Evolutionary conservation across 106 monocot genomes (phyloP), one percentile per base, ranked within the genome.

Genomic region (Phalaenopsis aphrodite): DNA sequence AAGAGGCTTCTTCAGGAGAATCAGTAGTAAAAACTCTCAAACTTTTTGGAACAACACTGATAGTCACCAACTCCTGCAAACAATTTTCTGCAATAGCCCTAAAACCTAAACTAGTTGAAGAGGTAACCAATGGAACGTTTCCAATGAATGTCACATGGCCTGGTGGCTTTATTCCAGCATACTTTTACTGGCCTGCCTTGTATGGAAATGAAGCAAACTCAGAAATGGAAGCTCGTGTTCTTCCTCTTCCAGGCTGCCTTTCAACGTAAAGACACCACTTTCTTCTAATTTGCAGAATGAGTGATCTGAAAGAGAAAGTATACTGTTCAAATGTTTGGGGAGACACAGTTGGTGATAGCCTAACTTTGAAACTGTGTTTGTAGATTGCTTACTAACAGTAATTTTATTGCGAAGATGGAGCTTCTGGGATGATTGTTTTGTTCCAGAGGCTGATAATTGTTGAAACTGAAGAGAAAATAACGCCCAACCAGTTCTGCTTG

Each of bases 31-130:
- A 85, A 23, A 84, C 79, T 43, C 87, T 95, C 48, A 95, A 92
- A 79, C 88, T 95, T 0, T 95, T 95, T 56, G 94, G 94, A 2
- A 90, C 37, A 66, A 92, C 85, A 8, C 84, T 95, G 15, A 6
- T 84, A 45, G 78, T 95, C 7, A 16, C 75, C 11, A 79, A 88
- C 71, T 42, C 80, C n/a, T 72, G 47, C 14, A 85, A 75, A 23
- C 39, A 69, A 46, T 42, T 55, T 14, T 75, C 90, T 66, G 37
- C 80, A 39, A 15, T 1, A 17, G 52, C 23, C 55, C 30, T 30
- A 30, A 30, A 30, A 30, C 30, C 30, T 30, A 84, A 74, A n/a
- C 39, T 55, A 41, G 17, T 55, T 4, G 75, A 87, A 65, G 65
- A 87, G 64, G 55, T 21, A 21, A 11, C 43, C 7, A 38, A 69